These are phyloP conservation scores for Colletotrichum eremochloae DNA, from an alignment of 2,329 filamentous ascomycete genomes.

Conservation along the genomic window DNA sequence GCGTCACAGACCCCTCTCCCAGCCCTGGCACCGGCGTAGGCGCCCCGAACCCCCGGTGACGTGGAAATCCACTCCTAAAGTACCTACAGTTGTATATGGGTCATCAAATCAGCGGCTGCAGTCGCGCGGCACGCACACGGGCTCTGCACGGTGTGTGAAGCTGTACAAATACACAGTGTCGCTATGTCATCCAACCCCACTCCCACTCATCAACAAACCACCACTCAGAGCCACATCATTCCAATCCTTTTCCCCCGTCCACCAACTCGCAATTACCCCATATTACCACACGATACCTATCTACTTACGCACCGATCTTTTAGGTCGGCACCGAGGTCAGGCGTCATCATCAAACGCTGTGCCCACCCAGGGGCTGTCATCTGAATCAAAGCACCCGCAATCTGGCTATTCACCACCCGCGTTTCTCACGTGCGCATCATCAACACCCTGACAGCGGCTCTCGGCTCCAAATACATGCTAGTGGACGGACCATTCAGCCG, in stretches of 20 bases:
- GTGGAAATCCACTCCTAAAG: neutral
- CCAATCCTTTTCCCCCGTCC: conserved; percentile 4
- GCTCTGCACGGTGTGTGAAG: neutral
- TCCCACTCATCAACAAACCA: conserved; percentile 11
- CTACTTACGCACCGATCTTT: neutral
- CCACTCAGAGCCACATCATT: conserved; percentile 10
- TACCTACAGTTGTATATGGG: neutral
- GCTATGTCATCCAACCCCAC: neutral
- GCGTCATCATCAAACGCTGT: neutral
- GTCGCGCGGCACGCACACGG: conserved; percentile 25
- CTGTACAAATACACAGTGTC: conserved; percentile 8
- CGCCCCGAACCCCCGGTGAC: conserved; percentile 34
- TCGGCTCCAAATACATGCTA: conserved; percentile 7
- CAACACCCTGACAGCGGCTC: conserved; percentile 21
- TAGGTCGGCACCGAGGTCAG: neutral
- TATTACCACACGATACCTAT: neutral
- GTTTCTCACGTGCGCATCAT: conserved; percentile 23
- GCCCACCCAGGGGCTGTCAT: conserved; percentile 5
- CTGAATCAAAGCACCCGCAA: neutral
- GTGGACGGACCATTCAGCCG: conserved; percentile 9
- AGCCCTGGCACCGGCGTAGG: conserved; percentile 36
- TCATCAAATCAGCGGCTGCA: conserved; percentile 27
- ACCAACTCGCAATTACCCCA: conserved; percentile 17
- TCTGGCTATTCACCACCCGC: neutral
- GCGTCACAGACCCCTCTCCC: conserved; percentile 13